phyloP scores from a whole-genome alignment of 805 yeast genomes.

The Schwanniomyces occidentalis region DNA sequence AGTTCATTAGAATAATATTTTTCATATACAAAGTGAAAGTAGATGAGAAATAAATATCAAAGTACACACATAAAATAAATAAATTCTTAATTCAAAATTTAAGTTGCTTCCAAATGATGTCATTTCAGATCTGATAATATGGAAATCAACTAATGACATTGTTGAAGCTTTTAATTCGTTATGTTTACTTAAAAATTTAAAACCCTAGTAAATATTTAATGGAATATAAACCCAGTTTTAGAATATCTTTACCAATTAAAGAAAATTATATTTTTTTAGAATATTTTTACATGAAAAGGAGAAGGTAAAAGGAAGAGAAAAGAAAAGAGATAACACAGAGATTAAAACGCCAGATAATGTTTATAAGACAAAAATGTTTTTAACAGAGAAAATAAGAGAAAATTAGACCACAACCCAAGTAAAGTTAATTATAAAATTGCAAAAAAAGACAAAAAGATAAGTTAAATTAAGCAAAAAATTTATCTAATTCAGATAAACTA shows the following conservation, averaged over 20 bases:
- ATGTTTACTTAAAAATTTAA: too few species aligned
- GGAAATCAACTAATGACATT: too few species aligned
- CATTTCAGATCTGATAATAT: too few species aligned
- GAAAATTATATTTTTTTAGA: too few species aligned
- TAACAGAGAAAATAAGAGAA: not conserved
- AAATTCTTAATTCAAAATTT: too few species aligned
- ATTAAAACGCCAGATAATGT: slow-evolving; percentile 2
- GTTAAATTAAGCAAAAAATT: slow-evolving; percentile 31
- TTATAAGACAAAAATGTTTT: not conserved
- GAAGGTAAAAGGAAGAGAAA: slow-evolving; percentile 1
- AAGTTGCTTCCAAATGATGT: too few species aligned
- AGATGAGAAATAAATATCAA: not conserved
- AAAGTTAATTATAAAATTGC: slow-evolving; percentile 1
- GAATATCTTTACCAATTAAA: too few species aligned
- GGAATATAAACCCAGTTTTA: too few species aligned
- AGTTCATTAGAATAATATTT: slow-evolving; percentile 1
- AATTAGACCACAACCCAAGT: slow-evolving; percentile 3
- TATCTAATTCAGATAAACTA: slow-evolving; percentile 63
- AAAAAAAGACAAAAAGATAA: slow-evolving; percentile 1
- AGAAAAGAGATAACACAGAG: slow-evolving; percentile 2
- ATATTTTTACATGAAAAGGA: not conserved
- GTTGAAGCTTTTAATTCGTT: too few species aligned
- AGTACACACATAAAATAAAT: too few species aligned
- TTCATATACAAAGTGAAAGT: slow-evolving; percentile 1
- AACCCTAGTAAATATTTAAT: too few species aligned